Conservation (phyloP, 2,329 filamentous ascomycete species). For the Neoarthrinium moseri region DNA sequence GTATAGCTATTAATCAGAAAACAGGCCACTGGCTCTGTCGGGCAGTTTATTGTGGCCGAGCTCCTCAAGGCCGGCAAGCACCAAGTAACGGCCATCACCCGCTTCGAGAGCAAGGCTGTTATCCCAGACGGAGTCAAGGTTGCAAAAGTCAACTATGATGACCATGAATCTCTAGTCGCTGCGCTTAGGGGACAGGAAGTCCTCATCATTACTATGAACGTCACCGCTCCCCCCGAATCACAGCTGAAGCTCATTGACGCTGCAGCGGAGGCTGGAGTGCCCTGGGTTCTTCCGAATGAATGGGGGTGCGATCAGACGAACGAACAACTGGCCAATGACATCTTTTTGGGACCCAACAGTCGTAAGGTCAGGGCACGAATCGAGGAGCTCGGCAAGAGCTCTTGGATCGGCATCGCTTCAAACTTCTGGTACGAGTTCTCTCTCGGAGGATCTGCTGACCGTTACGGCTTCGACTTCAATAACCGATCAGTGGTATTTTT, state of each 20-base stretch:
- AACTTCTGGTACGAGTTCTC: slow-evolving; percentile 57
- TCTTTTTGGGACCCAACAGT: slow-evolving; percentile 20
- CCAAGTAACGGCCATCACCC: slow-evolving; percentile 49
- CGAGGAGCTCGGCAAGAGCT: slow-evolving; percentile 35
- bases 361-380: slow-evolving; percentile 30
- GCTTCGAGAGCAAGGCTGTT: slow-evolving; percentile 34
- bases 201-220: slow-evolving; percentile 54
- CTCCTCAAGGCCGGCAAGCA: slow-evolving; percentile 49
- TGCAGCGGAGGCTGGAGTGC: slow-evolving; percentile 53
- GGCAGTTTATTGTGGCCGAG: slow-evolving; percentile 33
- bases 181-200: slow-evolving; percentile 56
- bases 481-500: slow-evolving; percentile 41
- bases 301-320: slow-evolving; percentile 40
- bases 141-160: slow-evolving; percentile 43
- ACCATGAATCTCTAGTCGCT: slow-evolving; percentile 40
- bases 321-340: slow-evolving; percentile 32
- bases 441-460: slow-evolving; percentile 33
- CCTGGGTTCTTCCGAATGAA: slow-evolving; percentile 29
- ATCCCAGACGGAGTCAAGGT: slow-evolving; percentile 44
- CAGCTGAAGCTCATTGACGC: slow-evolving; percentile 52
- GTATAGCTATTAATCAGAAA: not conserved
- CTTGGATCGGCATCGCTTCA: slow-evolving; percentile 43
- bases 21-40: slow-evolving; percentile 43
- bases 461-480: slow-evolving; percentile 50
- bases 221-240: slow-evolving; percentile 39